Conservation (phyloP, 495 filamentous ascomycete species). For the Penicillium lagena region DNA sequence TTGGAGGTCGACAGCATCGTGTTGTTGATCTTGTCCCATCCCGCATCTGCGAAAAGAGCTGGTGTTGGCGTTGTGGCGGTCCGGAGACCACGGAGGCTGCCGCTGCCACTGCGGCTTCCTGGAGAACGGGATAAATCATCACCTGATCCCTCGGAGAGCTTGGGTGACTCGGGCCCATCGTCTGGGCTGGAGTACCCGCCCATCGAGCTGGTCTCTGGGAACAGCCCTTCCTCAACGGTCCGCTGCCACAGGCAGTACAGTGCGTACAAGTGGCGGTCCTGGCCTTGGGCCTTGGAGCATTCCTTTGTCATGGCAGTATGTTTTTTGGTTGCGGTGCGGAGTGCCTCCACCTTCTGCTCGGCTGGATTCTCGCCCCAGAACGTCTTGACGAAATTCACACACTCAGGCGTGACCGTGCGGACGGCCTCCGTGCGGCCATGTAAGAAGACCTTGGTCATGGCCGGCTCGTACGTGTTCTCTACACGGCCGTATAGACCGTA, state of each 20-base stretch:
- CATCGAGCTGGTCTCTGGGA: slow-evolving; percentile 50
- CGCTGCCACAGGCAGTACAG: slow-evolving; percentile 95
- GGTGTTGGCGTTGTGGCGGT: slow-evolving; percentile 49
- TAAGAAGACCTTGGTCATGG: slow-evolving; percentile 92
- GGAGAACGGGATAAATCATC: slow-evolving; percentile 27
- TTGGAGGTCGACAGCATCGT: slow-evolving; percentile 97
- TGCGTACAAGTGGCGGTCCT: slow-evolving; percentile 89
- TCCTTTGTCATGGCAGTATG: slow-evolving; percentile 77
- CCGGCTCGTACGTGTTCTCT: slow-evolving; percentile 94
- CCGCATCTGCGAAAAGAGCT: slow-evolving; percentile 75
- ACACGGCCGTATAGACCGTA: slow-evolving; percentile 93
- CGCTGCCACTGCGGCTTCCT: slow-evolving; percentile 21
- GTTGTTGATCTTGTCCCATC: slow-evolving; percentile 93
- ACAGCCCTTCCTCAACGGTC: slow-evolving; percentile 64
- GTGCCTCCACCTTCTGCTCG: slow-evolving; percentile 72
- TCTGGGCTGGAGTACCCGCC: slow-evolving; percentile 48
- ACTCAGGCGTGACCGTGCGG: slow-evolving; percentile 74
- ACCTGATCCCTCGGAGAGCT: slow-evolving; percentile 41
- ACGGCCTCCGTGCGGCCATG: slow-evolving; percentile 95
- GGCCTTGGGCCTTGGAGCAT: slow-evolving; percentile 88
- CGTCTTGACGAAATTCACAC: slow-evolving; percentile 78
- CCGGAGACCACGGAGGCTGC: slow-evolving; percentile 24
- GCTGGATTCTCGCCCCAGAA: slow-evolving; percentile 93
- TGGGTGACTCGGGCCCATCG: slow-evolving; percentile 49
- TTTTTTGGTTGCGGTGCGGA: slow-evolving; percentile 74